Conservation (phyloP, 1,284 basidiomycete species). For the Ustilago bromivora region DNA sequence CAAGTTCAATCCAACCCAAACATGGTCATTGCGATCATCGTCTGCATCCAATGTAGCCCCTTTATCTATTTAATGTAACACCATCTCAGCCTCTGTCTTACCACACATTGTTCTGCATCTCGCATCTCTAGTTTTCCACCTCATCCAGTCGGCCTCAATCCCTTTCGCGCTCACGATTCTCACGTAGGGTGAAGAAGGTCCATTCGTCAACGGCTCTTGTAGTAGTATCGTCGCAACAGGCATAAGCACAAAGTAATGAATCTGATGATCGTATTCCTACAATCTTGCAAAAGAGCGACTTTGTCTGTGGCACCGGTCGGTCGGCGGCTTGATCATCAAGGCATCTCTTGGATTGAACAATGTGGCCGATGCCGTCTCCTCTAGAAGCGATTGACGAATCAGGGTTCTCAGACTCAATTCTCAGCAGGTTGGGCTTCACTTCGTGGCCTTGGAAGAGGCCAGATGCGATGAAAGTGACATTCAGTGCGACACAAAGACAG, state of each 20-base stretch:
- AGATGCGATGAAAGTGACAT: background rate
- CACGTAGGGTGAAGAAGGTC: slow-evolving; percentile 17
- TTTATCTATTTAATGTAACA: slow-evolving; percentile 25
- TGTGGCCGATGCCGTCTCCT: background rate
- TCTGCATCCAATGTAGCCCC: background rate
- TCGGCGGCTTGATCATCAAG: background rate
- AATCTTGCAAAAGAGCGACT: background rate
- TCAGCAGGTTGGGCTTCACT: background rate
- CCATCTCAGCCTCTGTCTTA: background rate
- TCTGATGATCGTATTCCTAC: slow-evolving; percentile 18
- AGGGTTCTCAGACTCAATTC: background rate
- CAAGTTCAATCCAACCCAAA: background rate
- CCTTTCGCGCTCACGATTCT: slow-evolving; percentile 26
- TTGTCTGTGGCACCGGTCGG: background rate
- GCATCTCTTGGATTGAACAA: background rate
- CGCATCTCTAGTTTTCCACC: slow-evolving; percentile 20
- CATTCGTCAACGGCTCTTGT: slow-evolving; percentile 47
- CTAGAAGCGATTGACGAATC: background rate
- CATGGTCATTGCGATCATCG: slow-evolving; percentile 16
- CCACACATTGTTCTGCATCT: slow-evolving; percentile 18
- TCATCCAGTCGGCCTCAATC: slow-evolving; percentile 37
- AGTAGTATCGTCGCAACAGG: slow-evolving; percentile 43
- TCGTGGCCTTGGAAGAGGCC: background rate
- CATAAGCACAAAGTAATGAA: slow-evolving; percentile 33
- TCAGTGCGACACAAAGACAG: background rate